Conservation (phyloP, 1,284 basidiomycete species). For the Apiotrichum domesticum region DNA sequence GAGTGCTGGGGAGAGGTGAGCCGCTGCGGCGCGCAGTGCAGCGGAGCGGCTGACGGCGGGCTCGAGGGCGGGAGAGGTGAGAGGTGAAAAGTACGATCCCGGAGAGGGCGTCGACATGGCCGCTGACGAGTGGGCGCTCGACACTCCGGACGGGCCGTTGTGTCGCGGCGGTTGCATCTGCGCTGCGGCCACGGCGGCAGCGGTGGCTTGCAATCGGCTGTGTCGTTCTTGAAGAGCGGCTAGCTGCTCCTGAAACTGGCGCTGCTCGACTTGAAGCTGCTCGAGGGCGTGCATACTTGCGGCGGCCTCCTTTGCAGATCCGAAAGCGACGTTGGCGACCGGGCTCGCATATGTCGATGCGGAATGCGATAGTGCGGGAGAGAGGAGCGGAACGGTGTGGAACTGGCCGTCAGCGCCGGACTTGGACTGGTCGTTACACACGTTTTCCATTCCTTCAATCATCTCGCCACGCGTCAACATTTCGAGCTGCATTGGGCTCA, state of each 20-base stretch:
- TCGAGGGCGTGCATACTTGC: constrained; percentile 27
- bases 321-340: constrained; percentile 18
- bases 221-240: constrained; percentile 38
- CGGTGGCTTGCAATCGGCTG: constrained; percentile 38
- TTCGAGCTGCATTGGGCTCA: constrained; percentile 43
- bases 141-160: constrained; percentile 16
- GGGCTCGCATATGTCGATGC: constrained; percentile 31
- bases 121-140: constrained; percentile 12
- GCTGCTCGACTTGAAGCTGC: constrained; percentile 41
- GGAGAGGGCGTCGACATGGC: constrained; percentile 24
- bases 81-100: constrained; percentile 53
- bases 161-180: constrained; percentile 9
- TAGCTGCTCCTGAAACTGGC: constrained; percentile 43
- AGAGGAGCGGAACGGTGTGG: constrained; percentile 34
- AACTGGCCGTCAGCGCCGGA: constrained; percentile 14
- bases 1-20: constrained; percentile 19
- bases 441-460: constrained; percentile 29
- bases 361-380: constrained; percentile 34
- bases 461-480: constrained; percentile 29
- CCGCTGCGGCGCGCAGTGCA: constrained; percentile 24
- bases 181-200: constrained; percentile 32
- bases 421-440: constrained; percentile 14
- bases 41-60: constrained; percentile 32
- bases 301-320: constrained; percentile 6
- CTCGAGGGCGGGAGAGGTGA: constrained; percentile 55